A percentile compares a stretch with the other conserved stretches of the same genome.
phyloP scores from a whole-genome alignment of 768 basidiomycete species.

The Rubroboletus satanas region DNA sequence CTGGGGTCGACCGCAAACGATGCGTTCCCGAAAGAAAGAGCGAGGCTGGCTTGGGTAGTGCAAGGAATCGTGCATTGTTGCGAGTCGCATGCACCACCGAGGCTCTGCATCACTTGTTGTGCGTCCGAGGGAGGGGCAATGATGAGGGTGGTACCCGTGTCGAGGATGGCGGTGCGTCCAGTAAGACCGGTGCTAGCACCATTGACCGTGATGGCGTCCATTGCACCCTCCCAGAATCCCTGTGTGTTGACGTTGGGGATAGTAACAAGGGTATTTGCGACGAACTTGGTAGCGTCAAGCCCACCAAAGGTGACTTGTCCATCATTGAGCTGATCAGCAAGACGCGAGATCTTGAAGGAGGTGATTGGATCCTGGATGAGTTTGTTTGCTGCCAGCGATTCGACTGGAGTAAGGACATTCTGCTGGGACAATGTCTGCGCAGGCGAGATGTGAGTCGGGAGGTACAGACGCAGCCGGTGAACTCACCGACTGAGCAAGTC shows the following conservation, averaged over 20 bases:
- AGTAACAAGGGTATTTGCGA: constrained; percentile 51
- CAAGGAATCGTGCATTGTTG: constrained; percentile 64
- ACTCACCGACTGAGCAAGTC: constrained; percentile 66
- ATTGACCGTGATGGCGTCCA: constrained; percentile 58
- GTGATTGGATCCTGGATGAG: constrained; percentile 62
- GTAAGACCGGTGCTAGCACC: constrained; percentile 47
- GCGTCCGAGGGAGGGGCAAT: constrained; percentile 47
- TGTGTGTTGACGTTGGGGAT: constrained; percentile 57
- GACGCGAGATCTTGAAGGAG: constrained; percentile 77
- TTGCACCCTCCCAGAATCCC: constrained; percentile 79
- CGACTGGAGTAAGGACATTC: constrained; percentile 61
- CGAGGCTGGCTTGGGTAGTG: constrained; percentile 47
- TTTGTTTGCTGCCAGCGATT: constrained; percentile 57
- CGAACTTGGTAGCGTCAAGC: constrained; percentile 68
- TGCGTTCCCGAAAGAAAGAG: constrained; percentile 55
- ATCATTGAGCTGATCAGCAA: constrained; percentile 59
- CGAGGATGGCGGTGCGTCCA: constrained; percentile 67
- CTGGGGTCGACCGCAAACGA: constrained; percentile 60
- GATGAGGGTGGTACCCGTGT: constrained; percentile 48
- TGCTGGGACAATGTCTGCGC: constrained; percentile 61
- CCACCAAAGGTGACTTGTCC: constrained; percentile 83
- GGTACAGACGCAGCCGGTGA: constrained; percentile 7
- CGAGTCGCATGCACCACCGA: constrained; percentile 49
- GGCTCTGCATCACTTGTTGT: constrained; percentile 52
- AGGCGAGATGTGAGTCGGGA: background rate